Conservation (phyloP, 148 eudicot species). For the Chenopodium berlandieri region DNA sequence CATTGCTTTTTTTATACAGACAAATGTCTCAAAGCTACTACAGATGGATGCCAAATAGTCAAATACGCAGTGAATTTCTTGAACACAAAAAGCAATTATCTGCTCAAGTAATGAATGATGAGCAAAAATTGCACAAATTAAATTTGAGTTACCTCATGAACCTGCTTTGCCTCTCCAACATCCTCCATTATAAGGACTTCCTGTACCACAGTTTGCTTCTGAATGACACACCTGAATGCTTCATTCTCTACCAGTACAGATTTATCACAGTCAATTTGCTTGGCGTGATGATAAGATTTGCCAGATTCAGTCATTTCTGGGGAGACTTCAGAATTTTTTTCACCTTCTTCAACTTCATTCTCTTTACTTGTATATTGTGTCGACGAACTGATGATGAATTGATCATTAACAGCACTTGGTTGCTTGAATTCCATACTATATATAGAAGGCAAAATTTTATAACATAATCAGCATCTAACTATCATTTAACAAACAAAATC, state of each 20-base stretch:
- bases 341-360: conserved; percentile 8
- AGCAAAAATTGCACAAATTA: conserved; percentile 4
- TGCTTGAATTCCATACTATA: conserved; percentile 18
- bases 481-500: not conserved
- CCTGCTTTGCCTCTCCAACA: conserved; percentile 9
- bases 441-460: not conserved
- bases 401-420: conserved; percentile 11
- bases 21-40: too few species aligned
- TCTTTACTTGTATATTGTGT: conserved; percentile 17
- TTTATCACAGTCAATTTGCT: conserved; percentile 19
- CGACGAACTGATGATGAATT: conserved; percentile 13
- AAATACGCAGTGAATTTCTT: too few species aligned
- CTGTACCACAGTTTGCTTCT: conserved; percentile 27
- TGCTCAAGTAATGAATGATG: not conserved
- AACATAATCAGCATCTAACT: conserved; percentile 7
- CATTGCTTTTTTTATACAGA: too few species aligned
- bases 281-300: conserved; percentile 8
- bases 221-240: conserved; percentile 19
- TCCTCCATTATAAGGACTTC: conserved; percentile 22
- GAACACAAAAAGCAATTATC: not conserved
- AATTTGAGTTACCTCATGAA: conserved; percentile 23
- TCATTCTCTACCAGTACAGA: conserved; percentile 18
- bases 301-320: conserved; percentile 8
- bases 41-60: too few species aligned
- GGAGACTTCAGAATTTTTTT: conserved; percentile 1